Conservation (phyloP, 164 flowering plant genomes). For the Paratinospora sagittata region DNA sequence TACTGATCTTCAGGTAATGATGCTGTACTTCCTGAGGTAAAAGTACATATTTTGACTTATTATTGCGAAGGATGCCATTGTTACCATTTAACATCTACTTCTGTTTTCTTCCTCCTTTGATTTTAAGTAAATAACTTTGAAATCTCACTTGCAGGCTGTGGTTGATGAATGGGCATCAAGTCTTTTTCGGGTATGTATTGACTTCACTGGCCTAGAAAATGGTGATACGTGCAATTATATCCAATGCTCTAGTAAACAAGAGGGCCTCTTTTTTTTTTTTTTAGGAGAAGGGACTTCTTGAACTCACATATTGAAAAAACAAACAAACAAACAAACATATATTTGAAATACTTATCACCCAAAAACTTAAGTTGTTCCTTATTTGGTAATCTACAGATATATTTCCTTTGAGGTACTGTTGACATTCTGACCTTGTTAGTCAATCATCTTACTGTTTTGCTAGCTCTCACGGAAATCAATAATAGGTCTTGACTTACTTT, state of each 20-base stretch:
- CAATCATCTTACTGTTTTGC: too few relatives aligned
- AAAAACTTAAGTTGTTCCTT: too few relatives aligned
- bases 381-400: too few relatives aligned
- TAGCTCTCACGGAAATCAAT: too few relatives aligned
- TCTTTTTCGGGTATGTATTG: conserved; percentile 76
- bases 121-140: conserved; percentile 5
- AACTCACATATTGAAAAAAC: too few relatives aligned
- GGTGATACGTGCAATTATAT: background rate
- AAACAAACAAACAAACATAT: too few relatives aligned
- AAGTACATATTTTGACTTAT: background rate
- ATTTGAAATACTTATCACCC: too few relatives aligned
- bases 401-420: too few relatives aligned
- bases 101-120: conserved; percentile 4
- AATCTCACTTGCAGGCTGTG: conserved; percentile 60
- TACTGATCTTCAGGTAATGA: conserved; percentile 86
- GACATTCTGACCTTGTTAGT: too few relatives aligned
- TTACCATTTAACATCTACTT: background rate
- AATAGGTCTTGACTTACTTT: too few relatives aligned
- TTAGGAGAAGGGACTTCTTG: too few relatives aligned
- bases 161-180: conserved; percentile 99
- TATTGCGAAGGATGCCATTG: background rate
- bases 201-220: conserved; percentile 10
- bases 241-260: background rate
- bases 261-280: background rate
- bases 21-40: conserved; percentile 1